Evolutionary conservation across 768 basidiomycete species (phyloP).

Genomic region (Mycena polygramma): DNA sequence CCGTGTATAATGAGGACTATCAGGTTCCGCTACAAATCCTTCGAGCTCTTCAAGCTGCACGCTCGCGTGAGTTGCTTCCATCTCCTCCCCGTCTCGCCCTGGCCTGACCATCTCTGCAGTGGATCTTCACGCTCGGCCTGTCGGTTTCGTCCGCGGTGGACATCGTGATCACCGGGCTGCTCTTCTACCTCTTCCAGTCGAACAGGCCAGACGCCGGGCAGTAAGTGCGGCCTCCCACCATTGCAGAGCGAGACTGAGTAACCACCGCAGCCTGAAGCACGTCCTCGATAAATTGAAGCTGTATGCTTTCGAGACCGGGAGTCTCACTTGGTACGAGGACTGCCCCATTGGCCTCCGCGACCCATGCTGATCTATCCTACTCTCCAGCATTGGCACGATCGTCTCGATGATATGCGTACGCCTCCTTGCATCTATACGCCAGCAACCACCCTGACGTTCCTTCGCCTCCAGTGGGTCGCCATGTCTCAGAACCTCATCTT

Average conservation of each 20-base stretch:
- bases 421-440: constrained; percentile 9
- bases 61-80: constrained; percentile 40
- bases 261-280: constrained; percentile 54
- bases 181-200: constrained; percentile 57
- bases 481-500: constrained; percentile 56
- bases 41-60: constrained; percentile 39
- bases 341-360: not conserved
- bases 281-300: constrained; percentile 61
- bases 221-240: constrained; percentile 42
- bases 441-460: constrained; percentile 5
- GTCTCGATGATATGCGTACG: constrained; percentile 52
- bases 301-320: constrained; percentile 67
- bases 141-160: constrained; percentile 64
- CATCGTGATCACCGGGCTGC: constrained; percentile 60
- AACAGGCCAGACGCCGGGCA: constrained; percentile 54
- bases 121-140: constrained; percentile 68
- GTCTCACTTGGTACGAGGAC: constrained; percentile 57
- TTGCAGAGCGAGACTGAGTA: not conserved
- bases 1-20: not conserved
- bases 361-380: not conserved
- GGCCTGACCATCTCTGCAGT: constrained; percentile 47
- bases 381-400: constrained; percentile 46
- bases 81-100: not conserved
- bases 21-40: constrained; percentile 48
- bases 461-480: constrained; percentile 45